Conservation (phyloP, 2,329 filamentous ascomycete species). For the Biscogniauxia marginata region DNA sequence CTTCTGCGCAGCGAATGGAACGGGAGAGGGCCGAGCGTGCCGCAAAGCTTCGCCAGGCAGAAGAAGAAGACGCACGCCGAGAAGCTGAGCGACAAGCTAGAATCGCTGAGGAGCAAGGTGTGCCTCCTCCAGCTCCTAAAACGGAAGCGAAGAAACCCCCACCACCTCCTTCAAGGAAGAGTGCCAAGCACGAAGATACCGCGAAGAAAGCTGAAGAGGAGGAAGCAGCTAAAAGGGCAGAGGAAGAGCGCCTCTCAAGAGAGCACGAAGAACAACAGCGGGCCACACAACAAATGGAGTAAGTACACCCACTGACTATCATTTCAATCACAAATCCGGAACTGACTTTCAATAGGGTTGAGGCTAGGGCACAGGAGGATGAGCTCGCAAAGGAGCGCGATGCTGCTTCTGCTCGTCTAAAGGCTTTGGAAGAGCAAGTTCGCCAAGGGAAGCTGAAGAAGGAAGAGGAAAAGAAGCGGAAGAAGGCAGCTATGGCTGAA, state of each 20-base stretch:
- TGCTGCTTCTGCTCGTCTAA: conserved; percentile 78
- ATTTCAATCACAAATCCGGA: background rate
- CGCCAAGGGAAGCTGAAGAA: conserved; percentile 92
- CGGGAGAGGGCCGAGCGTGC: conserved; percentile 85
- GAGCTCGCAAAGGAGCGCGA: conserved; percentile 78
- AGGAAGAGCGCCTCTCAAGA: conserved; percentile 63
- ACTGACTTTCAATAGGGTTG: conserved; percentile 54
- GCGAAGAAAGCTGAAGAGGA: conserved; percentile 45
- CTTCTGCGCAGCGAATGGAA: conserved; percentile 78
- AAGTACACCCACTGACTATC: conserved; percentile 54
- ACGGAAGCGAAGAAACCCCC: conserved; percentile 62
- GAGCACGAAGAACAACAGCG: conserved; percentile 76
- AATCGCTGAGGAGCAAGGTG: conserved; percentile 73
- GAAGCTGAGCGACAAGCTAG: conserved; percentile 84
- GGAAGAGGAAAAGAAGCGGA: conserved; percentile 90
- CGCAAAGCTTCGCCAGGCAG: conserved; percentile 82
- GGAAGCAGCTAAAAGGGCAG: conserved; percentile 57
- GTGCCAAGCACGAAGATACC: conserved; percentile 53
- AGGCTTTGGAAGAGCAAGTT: conserved; percentile 90
- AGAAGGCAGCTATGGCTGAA: conserved; percentile 83
- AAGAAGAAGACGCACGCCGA: conserved; percentile 88
- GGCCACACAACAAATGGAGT: conserved; percentile 78
- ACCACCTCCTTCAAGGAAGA: conserved; percentile 77
- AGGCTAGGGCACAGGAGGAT: conserved; percentile 72
- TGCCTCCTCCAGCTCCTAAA: conserved; percentile 57